These are phyloP conservation scores for Rhododendron williamsianum DNA, from an alignment of 148 eudicot genomes.

Conservation along the genomic window DNA sequence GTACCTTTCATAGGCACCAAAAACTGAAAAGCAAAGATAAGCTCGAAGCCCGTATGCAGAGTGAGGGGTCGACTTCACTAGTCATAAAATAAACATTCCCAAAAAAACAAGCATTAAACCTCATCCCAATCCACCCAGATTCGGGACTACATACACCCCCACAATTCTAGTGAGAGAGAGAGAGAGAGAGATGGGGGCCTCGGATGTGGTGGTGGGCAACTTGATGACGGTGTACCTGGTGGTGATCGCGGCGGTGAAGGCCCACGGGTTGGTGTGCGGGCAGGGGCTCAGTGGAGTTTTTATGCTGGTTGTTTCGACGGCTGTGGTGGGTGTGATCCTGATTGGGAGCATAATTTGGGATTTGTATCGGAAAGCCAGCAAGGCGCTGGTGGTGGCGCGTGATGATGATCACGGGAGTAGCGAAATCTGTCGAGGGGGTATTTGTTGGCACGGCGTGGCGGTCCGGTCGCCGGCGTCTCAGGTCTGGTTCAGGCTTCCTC, in stretches of 20 bases:
- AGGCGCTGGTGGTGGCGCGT: constrained; percentile 10
- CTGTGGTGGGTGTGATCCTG: constrained; percentile 37
- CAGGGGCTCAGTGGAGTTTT: constrained; percentile 42
- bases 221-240: constrained; percentile 52
- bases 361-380: constrained; percentile 52
- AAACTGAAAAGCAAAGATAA: background rate
- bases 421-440: constrained; percentile 55
- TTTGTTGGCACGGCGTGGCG: constrained; percentile 94
- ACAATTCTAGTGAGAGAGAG: background rate
- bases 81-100: background rate
- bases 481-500: constrained; percentile 59
- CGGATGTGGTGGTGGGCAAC: constrained; percentile 56
- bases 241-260: constrained; percentile 61
- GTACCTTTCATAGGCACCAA: background rate
- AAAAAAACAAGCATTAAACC: background rate
- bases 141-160: background rate
- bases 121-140: background rate
- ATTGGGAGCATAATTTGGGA: constrained; percentile 64
- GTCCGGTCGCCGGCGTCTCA: constrained; percentile 73
- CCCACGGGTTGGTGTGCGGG: constrained; percentile 43
- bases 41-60: background rate
- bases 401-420: constrained; percentile 1
- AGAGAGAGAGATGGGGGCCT: constrained; percentile 46
- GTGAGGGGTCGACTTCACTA: background rate
- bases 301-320: constrained; percentile 48